Conservation (phyloP, 164 flowering plant genomes). For the Macadamia tetraphylla region DNA sequence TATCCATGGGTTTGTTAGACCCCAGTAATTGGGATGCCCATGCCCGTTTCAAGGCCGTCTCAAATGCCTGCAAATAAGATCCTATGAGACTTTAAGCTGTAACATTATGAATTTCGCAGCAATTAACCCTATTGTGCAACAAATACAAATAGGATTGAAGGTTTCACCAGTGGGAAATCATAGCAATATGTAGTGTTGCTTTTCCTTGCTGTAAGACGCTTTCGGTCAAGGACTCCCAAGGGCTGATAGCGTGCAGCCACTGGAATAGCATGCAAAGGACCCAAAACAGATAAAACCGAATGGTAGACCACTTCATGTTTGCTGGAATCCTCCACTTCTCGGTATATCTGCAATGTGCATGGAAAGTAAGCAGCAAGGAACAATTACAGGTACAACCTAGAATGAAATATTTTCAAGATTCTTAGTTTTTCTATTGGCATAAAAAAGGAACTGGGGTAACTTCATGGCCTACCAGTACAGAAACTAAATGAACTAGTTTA, state of each 20-base stretch:
- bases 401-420: neutral
- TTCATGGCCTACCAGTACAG: too few species aligned
- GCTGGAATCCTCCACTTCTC: constrained; percentile 70
- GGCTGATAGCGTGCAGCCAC: constrained; percentile 72
- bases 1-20: constrained; percentile 38
- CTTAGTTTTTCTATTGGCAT: too few species aligned
- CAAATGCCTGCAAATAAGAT: constrained; percentile 72
- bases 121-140: neutral
- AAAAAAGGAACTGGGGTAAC: too few species aligned
- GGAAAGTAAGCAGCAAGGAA: constrained; percentile 5
- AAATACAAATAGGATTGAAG: constrained; percentile 2
- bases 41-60: constrained; percentile 57
- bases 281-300: constrained; percentile 37
- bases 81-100: neutral
- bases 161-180: constrained; percentile 86
- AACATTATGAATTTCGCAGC: neutral
- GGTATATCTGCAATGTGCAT: constrained; percentile 52
- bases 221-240: constrained; percentile 66
- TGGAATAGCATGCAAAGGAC: constrained; percentile 69
- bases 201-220: constrained; percentile 83
- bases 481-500: too few species aligned
- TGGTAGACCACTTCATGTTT: constrained; percentile 58
- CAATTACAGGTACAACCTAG: neutral
- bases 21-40: constrained; percentile 56
- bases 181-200: constrained; percentile 97